A percentile compares a stretch with the other conserved stretches of the same genome.
phyloP scores from a whole-genome alignment of 1,284 basidiomycete genomes.

The Ganoderma lucidum region DNA sequence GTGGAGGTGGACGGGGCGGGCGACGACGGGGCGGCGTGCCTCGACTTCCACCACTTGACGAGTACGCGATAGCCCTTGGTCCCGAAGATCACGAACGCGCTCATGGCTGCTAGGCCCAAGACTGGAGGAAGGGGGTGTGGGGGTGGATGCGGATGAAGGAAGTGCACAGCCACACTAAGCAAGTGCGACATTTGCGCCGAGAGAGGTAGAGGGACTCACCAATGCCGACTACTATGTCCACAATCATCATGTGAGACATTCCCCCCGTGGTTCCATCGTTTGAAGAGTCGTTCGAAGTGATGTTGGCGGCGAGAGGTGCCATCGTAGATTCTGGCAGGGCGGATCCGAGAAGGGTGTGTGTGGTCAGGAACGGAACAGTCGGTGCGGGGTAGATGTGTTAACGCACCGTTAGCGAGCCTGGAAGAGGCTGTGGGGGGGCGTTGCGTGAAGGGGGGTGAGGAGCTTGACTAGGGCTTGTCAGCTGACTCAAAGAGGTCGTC shows the following conservation, averaged over 20 bases:
- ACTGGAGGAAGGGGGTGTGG: neutral
- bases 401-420: neutral
- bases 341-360: neutral
- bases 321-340: neutral
- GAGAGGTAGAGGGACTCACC: neutral
- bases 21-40: neutral
- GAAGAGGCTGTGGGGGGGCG: neutral
- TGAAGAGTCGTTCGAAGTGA: neutral
- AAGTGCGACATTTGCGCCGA: neutral
- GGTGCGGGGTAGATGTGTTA: neutral
- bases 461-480: neutral
- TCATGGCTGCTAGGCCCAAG: neutral
- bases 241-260: neutral
- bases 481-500: neutral
- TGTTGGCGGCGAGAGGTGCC: neutral
- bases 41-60: neutral
- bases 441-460: neutral
- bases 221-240: neutral
- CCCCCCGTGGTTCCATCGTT: neutral
- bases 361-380: constrained; percentile 1
- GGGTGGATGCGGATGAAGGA: neutral
- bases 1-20: neutral
- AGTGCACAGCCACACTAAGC: neutral
- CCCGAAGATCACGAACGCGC: neutral
- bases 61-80: neutral